A percentile compares a stretch with the other conserved stretches of the same genome.
Evolutionary conservation across 2,329 filamentous ascomycete genomes (phyloP).

Genomic region (Penicillium sp.): DNA sequence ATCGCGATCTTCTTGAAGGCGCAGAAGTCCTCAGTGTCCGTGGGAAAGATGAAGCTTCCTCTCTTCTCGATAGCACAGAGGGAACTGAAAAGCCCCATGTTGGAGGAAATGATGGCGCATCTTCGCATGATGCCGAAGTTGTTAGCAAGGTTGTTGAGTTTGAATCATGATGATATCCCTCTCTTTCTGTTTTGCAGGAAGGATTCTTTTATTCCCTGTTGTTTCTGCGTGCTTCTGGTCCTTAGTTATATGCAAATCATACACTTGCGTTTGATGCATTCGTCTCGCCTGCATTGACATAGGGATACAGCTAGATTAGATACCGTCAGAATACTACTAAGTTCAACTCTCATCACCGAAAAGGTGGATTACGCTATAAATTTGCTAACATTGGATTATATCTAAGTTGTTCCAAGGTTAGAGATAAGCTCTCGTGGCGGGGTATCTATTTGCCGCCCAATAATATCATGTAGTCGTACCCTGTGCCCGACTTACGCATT

Average conservation of each 20-base stretch:
- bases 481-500: too few relatives aligned
- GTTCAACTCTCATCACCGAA: too few relatives aligned
- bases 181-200: neutral
- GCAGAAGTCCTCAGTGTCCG: conserved; percentile 63
- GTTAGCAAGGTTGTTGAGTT: conserved; percentile 43
- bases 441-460: too few relatives aligned
- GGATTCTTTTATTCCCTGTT: neutral
- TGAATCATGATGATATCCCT: conserved; percentile 26
- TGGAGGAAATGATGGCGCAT: conserved; percentile 1
- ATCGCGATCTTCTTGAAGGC: conserved; percentile 70
- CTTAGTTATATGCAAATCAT: conserved; percentile 6
- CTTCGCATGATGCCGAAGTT: conserved; percentile 24
- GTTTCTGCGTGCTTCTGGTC: conserved; percentile 2
- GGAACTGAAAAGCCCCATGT: neutral
- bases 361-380: too few relatives aligned
- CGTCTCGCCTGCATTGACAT: neutral
- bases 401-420: too few relatives aligned
- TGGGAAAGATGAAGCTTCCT: conserved; percentile 29
- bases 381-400: too few relatives aligned
- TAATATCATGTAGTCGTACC: too few relatives aligned
- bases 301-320: neutral
- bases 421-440: too few relatives aligned
- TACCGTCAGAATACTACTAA: neutral
- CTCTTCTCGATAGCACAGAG: conserved; percentile 30
- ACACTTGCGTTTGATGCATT: conserved; percentile 2